These are phyloP conservation scores for Spathaspora girioi DNA, from an alignment of 805 yeast genomes.

Conservation along the genomic window DNA sequence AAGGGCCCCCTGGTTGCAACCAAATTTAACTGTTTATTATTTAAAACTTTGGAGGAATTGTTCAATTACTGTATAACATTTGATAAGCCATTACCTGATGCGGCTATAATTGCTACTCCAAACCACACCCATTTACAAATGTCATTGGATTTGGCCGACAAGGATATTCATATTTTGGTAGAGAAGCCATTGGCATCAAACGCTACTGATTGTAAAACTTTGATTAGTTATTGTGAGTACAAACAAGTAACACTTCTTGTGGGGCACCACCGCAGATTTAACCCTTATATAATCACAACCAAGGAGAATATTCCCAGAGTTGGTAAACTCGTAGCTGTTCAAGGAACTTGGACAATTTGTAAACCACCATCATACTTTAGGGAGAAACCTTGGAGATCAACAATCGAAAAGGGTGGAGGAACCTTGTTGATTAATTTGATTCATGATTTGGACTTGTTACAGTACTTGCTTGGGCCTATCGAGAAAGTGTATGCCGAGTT, in stretches of 20 bases:
- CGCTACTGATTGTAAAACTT: conserved; percentile 30
- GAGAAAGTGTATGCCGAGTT: conserved; percentile 36
- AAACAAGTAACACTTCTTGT: conserved; percentile 30
- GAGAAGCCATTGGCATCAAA: conserved; percentile 39
- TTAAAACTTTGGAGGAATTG: conserved; percentile 22
- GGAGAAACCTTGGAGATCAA: conserved; percentile 38
- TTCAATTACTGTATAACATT: conserved; percentile 19
- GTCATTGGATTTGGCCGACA: conserved; percentile 28
- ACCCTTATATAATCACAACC: conserved; percentile 38
- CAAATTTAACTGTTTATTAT: conserved; percentile 20
- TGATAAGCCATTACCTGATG: conserved; percentile 26
- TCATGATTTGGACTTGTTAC: conserved; percentile 40
- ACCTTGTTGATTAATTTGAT: conserved; percentile 37
- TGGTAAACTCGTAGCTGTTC: conserved; percentile 34
- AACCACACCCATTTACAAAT: conserved; percentile 37
- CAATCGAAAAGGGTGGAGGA: conserved; percentile 34
- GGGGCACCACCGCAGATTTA: conserved; percentile 42
- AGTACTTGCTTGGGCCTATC: conserved; percentile 38
- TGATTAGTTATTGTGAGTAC: conserved; percentile 22
- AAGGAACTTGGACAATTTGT: conserved; percentile 39
- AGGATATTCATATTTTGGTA: conserved; percentile 34
- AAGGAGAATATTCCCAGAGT: conserved; percentile 27
- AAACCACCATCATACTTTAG: conserved; percentile 32
- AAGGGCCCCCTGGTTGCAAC: conserved; percentile 29
- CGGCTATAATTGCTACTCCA: conserved; percentile 40